Conservation (phyloP, 345 rosid species). For the Hypericum androsaemum region DNA sequence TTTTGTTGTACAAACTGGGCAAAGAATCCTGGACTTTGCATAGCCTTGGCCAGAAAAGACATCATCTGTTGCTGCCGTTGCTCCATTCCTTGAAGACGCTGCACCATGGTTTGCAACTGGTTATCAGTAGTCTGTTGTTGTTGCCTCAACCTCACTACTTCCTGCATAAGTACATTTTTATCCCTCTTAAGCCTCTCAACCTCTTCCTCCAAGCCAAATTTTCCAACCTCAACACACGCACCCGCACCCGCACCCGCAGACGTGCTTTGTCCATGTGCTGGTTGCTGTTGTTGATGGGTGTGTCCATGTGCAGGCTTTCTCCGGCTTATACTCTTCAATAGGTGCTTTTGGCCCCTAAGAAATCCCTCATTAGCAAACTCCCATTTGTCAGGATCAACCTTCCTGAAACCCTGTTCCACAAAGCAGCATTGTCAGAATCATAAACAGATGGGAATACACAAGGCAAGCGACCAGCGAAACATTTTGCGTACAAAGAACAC, state of each 20-base stretch:
- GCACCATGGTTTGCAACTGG: conserved; percentile 81
- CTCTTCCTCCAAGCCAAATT: conserved; percentile 95
- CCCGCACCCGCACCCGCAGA: conserved; percentile 34
- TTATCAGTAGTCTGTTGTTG: conserved; percentile 88
- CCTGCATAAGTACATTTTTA: conserved; percentile 98
- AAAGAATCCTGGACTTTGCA: conserved; percentile 85
- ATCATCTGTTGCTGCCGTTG: conserved; percentile 96
- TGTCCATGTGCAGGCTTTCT: conserved; percentile 83
- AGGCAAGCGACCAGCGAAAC: too few species aligned
- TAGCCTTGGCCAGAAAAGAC: conserved; percentile 94
- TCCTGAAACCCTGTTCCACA: conserved; percentile 69
- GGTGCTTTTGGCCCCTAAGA: conserved; percentile 84
- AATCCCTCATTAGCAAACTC: conserved; percentile 95
- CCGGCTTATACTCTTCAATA: conserved; percentile 61
- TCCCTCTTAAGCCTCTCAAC: conserved; percentile 97
- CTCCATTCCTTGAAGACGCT: conserved; percentile 97
- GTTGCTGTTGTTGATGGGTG: conserved; percentile 52
- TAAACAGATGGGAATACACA: too few species aligned
- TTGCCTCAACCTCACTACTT: conserved; percentile 84
- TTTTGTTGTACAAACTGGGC: conserved; percentile 95
- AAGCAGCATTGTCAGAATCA: too few species aligned
- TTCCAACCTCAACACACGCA: conserved; percentile 96
- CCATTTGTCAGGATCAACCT: conserved; percentile 98
- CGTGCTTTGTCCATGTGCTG: conserved; percentile 53
- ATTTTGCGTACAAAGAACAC: too few species aligned